phyloP scores from a whole-genome alignment of 805 yeast genomes.

The Blastobotrys attinorum region DNA sequence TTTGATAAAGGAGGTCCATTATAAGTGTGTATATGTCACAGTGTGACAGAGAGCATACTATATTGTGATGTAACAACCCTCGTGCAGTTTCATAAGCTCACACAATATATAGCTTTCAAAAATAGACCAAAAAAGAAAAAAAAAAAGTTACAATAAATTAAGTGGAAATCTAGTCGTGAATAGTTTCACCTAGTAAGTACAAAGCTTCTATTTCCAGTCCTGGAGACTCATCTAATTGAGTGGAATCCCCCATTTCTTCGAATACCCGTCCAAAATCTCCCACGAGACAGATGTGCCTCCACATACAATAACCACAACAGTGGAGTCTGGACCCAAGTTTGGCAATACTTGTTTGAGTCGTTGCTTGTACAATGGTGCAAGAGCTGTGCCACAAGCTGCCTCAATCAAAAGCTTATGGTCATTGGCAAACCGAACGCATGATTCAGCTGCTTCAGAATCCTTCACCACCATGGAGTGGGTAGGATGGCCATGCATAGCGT shows the following conservation, averaged over 20 bases:
- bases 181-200: too few species aligned
- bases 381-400: slow-evolving; percentile 69
- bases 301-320: slow-evolving; percentile 50
- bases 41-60: too few species aligned
- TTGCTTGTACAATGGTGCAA: slow-evolving; percentile 35
- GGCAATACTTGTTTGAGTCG: slow-evolving; percentile 19
- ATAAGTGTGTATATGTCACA: too few species aligned
- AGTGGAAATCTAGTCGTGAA: too few species aligned
- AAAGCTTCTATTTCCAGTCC: too few species aligned
- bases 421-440: slow-evolving; percentile 42
- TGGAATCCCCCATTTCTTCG: slow-evolving; percentile 11
- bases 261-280: slow-evolving; percentile 19
- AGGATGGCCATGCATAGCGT: slow-evolving; percentile 34
- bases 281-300: slow-evolving; percentile 39
- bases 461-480: slow-evolving; percentile 38
- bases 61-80: too few species aligned
- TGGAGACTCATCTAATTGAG: background rate
- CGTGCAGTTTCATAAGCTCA: too few species aligned
- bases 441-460: slow-evolving; percentile 49
- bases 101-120: too few species aligned
- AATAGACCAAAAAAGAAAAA: too few species aligned
- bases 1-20: too few species aligned
- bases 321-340: slow-evolving; percentile 31
- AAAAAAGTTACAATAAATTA: too few species aligned
- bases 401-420: slow-evolving; percentile 50